Evolutionary conservation across 306 rosid genomes (phyloP).

Genomic region (Crotalaria pallida): DNA sequence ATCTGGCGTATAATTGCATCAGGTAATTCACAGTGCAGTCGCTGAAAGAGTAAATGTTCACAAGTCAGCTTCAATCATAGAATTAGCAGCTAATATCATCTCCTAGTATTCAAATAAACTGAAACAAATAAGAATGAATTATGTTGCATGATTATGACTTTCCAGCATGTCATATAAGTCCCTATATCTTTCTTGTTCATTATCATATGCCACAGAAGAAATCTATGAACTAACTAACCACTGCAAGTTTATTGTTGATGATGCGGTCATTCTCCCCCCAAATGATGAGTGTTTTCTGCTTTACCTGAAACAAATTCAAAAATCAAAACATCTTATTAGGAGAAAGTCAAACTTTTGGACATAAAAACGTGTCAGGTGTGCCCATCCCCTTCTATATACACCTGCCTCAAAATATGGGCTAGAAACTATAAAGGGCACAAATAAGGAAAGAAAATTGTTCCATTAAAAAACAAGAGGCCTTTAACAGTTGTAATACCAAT

Average conservation of each 20-base stretch:
- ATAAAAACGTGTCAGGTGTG: neutral
- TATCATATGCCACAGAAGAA: neutral
- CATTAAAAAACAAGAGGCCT: neutral
- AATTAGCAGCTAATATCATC: neutral
- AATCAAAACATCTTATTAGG: neutral
- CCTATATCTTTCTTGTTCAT: neutral
- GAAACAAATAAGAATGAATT: neutral
- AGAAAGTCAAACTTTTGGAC: neutral
- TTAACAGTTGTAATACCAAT: neutral
- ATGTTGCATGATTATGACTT: neutral
- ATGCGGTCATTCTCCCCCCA: conserved; percentile 83
- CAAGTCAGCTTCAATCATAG: neutral
- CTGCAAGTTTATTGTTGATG: conserved; percentile 66
- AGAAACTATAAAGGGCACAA: neutral
- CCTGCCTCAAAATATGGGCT: neutral
- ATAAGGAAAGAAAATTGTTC: neutral
- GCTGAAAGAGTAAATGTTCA: conserved; percentile 33
- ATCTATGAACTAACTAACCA: conserved; percentile 39
- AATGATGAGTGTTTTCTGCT: conserved; percentile 65
- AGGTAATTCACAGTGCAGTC: conserved; percentile 60
- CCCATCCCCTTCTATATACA: neutral
- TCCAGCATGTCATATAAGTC: neutral
- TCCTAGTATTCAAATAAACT: neutral
- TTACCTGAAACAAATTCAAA: conserved; percentile 42
- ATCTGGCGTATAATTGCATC: conserved; percentile 53